Conservation (phyloP, 768 basidiomycete genomes). For the Xerocomellus amylosporus region DNA sequence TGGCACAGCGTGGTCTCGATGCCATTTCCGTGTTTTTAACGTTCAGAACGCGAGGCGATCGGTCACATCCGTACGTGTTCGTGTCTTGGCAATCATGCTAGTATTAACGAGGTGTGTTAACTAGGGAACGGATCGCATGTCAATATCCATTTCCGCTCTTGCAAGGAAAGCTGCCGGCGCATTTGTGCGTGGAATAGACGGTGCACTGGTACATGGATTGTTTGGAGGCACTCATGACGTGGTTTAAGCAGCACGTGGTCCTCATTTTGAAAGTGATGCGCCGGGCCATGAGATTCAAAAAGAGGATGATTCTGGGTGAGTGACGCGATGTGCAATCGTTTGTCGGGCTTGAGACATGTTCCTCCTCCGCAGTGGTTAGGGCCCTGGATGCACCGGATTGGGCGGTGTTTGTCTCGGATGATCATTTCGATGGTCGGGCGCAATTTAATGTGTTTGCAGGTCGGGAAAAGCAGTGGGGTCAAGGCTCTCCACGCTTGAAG, state of each 20-base stretch:
- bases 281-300: constrained; percentile 45
- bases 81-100: background rate
- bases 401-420: constrained; percentile 72
- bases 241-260: constrained; percentile 73
- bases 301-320: constrained; percentile 56
- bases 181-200: constrained; percentile 67
- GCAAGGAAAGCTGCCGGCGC: constrained; percentile 62
- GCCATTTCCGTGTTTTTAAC: constrained; percentile 48
- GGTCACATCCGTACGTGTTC: constrained; percentile 39
- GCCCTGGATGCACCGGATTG: constrained; percentile 68
- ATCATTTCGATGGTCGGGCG: constrained; percentile 59
- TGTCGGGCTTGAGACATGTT: background rate
- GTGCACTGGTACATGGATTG: constrained; percentile 65
- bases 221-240: constrained; percentile 61
- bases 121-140: constrained; percentile 45
- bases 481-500: too few relatives aligned
- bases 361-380: constrained; percentile 52
- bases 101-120: background rate
- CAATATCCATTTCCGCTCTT: constrained; percentile 60
- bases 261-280: constrained; percentile 52
- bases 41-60: constrained; percentile 39
- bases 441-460: constrained; percentile 68
- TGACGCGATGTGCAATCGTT: background rate
- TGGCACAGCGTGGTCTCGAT: constrained; percentile 56
- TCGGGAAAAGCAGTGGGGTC: constrained; percentile 37